Evolutionary conservation across 495 filamentous ascomycete species (phyloP), one percentile per base, ranked within the genome.

Genomic region (Xylaria curta): DNA sequence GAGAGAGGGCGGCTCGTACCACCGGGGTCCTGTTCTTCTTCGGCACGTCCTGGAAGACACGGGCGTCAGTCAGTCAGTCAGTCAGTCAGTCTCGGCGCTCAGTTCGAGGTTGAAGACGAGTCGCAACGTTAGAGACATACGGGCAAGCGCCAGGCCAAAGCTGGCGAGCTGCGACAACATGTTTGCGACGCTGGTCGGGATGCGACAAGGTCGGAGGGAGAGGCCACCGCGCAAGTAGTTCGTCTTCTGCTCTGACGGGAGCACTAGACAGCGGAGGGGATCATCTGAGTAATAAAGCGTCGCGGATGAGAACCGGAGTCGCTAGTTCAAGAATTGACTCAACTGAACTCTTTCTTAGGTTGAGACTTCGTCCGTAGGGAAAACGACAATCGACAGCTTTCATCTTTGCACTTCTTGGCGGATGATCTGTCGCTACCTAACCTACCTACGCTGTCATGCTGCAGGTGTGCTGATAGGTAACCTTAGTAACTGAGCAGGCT

Each of bases 1-100:
- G 71, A 73, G 47, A 21, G 70, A 60, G 66, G 44, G 62, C 26
- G 47, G 63, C 42, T 69, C 81, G 70, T 83, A 87, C 86, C 82
- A 73, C 83, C 85, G 66, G 83, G 83, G 71, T 86, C 85, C 61
- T 81, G 81, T 70, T 88, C 87, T 56, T 87, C 84, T 26, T 78
- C 76, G 44, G 76, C 83, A 82, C 86, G 80, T 72, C 78, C 87
- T 89, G 72, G 60, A 40, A 40, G 33, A 73, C 51, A 49, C 60
- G 28, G 15, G 15, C 7, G 44, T 71, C 9, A 40, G 38, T 46
- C 62, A 66, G 69, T 71, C 40, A n/a, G n/a, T n/a, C n/a, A n/a
- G 56, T 38, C 9, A 66, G 69, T 71, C 42, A 13, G 58, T 38
- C 10, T 36, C 58, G 31, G 58, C 31, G 31, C 46, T 21, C 60